Conservation (phyloP, 805 yeast genomes). For the Metschnikowia sp. region DNA sequence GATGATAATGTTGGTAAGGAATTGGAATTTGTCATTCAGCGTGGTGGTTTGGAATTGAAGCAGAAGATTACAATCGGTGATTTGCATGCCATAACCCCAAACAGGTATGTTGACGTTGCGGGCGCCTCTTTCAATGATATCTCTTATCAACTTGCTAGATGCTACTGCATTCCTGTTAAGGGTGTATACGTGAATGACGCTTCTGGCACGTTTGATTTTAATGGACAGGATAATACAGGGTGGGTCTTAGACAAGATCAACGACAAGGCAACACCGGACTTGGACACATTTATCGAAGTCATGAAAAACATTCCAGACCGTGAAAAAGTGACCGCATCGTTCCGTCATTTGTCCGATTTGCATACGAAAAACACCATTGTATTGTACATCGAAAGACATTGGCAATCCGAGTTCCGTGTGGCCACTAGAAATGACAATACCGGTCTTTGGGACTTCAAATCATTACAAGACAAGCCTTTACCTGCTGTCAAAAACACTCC, state of each 20-base stretch:
- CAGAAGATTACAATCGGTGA: constrained; percentile 62
- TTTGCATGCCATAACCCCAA: constrained; percentile 79
- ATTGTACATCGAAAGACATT: constrained; percentile 77
- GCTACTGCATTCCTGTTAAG: constrained; percentile 74
- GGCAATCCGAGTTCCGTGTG: constrained; percentile 68
- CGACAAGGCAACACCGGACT: constrained; percentile 66
- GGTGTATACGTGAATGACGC: constrained; percentile 83
- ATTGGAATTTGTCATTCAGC: constrained; percentile 48
- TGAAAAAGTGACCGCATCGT: constrained; percentile 63
- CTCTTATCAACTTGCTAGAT: constrained; percentile 85
- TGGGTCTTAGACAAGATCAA: constrained; percentile 82
- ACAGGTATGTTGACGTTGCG: constrained; percentile 72
- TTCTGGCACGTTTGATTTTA: constrained; percentile 68
- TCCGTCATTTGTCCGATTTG: constrained; percentile 75
- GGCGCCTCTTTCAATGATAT: constrained; percentile 86
- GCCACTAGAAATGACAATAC: constrained; percentile 59
- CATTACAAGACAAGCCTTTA: constrained; percentile 57
- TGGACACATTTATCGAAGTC: constrained; percentile 74
- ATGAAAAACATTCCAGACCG: constrained; percentile 77
- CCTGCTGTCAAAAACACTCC: constrained; percentile 52
- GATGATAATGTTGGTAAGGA: constrained; percentile 65
- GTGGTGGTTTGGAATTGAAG: constrained; percentile 57
- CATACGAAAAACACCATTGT: constrained; percentile 71
- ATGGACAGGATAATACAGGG: constrained; percentile 59
- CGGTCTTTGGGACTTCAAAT: constrained; percentile 54